phyloP scores from a whole-genome alignment of 2,329 filamentous ascomycete species.

The Pseudocercospora macadamiae region DNA sequence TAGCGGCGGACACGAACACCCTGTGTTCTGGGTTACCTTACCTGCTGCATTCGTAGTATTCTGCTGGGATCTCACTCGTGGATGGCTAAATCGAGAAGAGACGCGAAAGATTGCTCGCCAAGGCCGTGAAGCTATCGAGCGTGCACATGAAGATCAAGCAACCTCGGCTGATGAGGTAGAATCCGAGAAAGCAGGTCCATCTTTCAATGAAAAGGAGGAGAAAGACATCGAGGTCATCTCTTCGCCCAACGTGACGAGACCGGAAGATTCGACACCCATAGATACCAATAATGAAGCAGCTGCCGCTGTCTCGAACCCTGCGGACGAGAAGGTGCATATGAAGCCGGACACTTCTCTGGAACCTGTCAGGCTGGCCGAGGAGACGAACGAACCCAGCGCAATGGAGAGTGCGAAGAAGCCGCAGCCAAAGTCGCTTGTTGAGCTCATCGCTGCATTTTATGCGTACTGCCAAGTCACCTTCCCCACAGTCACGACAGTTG shows the following conservation, averaged over 20 bases:
- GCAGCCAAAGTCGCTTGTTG: not conserved
- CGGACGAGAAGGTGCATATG: not conserved
- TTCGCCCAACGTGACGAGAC: not conserved
- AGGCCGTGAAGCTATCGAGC: conserved; percentile 46
- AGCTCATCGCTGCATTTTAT: conserved; percentile 38
- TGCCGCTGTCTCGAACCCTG: not conserved
- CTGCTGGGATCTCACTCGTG: conserved; percentile 66
- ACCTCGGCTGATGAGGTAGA: not conserved
- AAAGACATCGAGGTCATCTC: not conserved
- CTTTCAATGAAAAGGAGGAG: not conserved
- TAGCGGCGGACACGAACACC: conserved; percentile 55
- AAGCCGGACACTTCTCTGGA: not conserved
- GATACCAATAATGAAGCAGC: not conserved
- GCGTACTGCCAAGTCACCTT: conserved; percentile 71
- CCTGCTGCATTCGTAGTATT: conserved; percentile 71
- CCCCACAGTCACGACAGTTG: conserved; percentile 67
- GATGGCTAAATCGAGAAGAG: conserved; percentile 65
- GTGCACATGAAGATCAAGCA: not conserved
- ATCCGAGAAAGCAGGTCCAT: not conserved
- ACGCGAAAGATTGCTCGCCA: conserved; percentile 65
- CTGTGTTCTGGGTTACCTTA: conserved; percentile 70
- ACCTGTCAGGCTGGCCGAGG: not conserved
- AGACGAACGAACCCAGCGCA: not conserved
- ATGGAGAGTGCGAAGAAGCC: no score
- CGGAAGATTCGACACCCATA: not conserved